Base-by-base conservation (phyloP, 306 rosid genomes). In the Fagus crenata region DNA sequence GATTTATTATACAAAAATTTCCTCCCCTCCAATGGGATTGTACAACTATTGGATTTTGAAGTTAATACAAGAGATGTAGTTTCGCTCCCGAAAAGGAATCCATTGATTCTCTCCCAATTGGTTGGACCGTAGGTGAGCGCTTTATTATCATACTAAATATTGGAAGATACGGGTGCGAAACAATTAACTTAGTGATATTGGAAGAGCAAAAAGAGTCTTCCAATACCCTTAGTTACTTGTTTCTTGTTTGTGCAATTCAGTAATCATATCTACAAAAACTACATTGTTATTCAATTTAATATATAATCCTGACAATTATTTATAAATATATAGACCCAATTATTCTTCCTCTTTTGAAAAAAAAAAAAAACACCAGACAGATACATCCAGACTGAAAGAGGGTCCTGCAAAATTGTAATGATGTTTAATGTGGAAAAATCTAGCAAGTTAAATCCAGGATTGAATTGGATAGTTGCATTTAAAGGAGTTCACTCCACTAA, bases 401-500 rank as follows among this genome's bases (percentile, higher is more conserved):
- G 92, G 89, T 77, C 87, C 80, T 81, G 86, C 84, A 83, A 90
- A 87, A 87, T 83, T 90, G 90, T 82, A 84, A 71, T 14, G 9
- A 75, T 76, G 56, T 82, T 80, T 84, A 69, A 75, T 68, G 71
- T 68, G n/a, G 15, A 46, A 37, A 17, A 72, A 77, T 77, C 59
- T 49, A 68, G 55, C 39, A 7, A 71, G 28, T 92, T 86, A 91
- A 83, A 90, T 90, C 99, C 97, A 93, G 28, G 99, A 91, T 55
- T 91, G 99, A 80, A 89, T 89, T 69, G 93, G 89, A 79, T 82
- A 91, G 91, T 84, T 93, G 93, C 92, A 91, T 83, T 92, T 89
- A 91, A 96, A 96, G 75, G 99, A 92, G 90, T 96, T 96, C 79
- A 96, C 99, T n/a, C 99, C 99, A 89, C 96, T 93, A 75, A 96